These are phyloP conservation scores for Sporothrix pallida DNA, from an alignment of 2,329 filamentous ascomycete genomes.

Conservation along the genomic window DNA sequence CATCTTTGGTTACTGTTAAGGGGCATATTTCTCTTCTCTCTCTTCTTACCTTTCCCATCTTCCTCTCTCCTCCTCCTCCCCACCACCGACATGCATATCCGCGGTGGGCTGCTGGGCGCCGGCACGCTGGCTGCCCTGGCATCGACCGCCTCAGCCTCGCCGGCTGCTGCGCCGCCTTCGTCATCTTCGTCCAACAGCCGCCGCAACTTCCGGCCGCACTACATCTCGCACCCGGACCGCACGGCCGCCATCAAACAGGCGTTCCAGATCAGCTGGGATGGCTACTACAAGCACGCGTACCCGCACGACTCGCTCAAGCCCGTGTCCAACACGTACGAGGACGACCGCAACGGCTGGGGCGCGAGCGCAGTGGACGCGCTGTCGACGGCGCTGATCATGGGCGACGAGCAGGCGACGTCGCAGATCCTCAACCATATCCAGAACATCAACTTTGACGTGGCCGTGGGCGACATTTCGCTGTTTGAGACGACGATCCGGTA, in stretches of 20 bases:
- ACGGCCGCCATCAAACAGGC: slow-evolving; percentile 69
- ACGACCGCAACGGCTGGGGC: slow-evolving; percentile 84
- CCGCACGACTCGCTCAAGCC: slow-evolving; percentile 78
- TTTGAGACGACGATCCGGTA: slow-evolving; percentile 94
- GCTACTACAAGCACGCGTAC: slow-evolving; percentile 75
- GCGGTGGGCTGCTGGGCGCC: slow-evolving; percentile 14
- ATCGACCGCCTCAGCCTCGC: slow-evolving; percentile 24
- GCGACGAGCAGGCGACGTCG: slow-evolving; percentile 68
- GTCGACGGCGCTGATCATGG: slow-evolving; percentile 80
- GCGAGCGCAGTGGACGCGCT: slow-evolving; percentile 82
- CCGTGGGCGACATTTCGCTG: slow-evolving; percentile 68
- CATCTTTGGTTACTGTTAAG: slow-evolving; percentile 3
- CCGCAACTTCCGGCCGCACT: slow-evolving; percentile 34
- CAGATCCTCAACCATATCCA: slow-evolving; percentile 74
- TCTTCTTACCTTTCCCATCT: not conserved
- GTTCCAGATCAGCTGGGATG: slow-evolving; percentile 73
- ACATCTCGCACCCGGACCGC: slow-evolving; percentile 49
- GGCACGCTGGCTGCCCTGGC: slow-evolving; percentile 32
- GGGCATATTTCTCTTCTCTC: not conserved
- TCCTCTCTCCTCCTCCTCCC: not conserved
- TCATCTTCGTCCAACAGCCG: not conserved
- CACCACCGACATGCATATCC: slow-evolving; percentile 31
- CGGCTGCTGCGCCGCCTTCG: not conserved
- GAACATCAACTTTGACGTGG: slow-evolving; percentile 71
- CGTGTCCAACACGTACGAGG: slow-evolving; percentile 65